phyloP scores from a whole-genome alignment of 208 protist genomes.

The Naegleria lovaniensis region DNA sequence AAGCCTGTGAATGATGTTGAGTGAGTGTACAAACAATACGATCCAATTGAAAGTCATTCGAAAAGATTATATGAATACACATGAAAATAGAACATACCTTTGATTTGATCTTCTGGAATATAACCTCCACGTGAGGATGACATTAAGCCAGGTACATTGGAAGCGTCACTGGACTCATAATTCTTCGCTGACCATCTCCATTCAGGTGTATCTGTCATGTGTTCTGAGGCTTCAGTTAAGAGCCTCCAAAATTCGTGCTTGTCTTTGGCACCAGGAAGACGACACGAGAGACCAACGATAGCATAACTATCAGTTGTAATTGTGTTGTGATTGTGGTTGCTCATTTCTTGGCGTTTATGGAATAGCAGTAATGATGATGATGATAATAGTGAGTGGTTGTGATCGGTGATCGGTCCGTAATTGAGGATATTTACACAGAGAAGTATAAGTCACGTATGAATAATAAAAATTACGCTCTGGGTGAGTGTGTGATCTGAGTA shows the following conservation, averaged over 20 bases:
- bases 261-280: background rate
- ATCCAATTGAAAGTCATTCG: no score
- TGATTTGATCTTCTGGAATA: background rate
- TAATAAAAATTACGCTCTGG: no score
- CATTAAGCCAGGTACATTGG: background rate
- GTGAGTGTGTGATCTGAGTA: no score
- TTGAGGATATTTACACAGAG: no score
- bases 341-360: no score
- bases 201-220: background rate
- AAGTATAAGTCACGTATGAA: no score
- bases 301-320: constrained; percentile 1
- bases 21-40: no score
- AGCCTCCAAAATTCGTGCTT: background rate
- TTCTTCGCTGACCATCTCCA: background rate
- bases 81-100: background rate
- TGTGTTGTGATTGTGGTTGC: background rate
- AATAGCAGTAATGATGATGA: no score
- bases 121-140: background rate
- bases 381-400: background rate
- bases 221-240: background rate
- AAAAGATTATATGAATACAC: background rate
- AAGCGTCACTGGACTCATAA: background rate
- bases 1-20: no score
- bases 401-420: background rate
- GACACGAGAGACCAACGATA: constrained; percentile 24